Evolutionary conservation across 192 early-diverging fungal species (phyloP), one percentile per base, ranked within the genome.

Genomic region (Funneliformis geosporum): DNA sequence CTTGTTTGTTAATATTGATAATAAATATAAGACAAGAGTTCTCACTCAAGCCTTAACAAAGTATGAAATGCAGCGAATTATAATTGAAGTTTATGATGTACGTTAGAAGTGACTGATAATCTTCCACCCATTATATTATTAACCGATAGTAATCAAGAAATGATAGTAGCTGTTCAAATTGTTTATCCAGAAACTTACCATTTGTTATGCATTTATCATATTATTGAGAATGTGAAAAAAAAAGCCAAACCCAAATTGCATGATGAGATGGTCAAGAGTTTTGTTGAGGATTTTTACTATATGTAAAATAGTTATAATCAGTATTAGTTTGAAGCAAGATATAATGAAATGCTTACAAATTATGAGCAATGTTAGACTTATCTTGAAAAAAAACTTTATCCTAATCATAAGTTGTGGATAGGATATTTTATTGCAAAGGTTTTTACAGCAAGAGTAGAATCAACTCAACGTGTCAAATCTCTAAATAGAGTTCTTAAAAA

Each of bases 1-100:
- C 43, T 43, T 43, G 8, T 14, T 73, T 25, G 38, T 78, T 42
- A 3, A 72, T 47, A 28, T 79, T 73, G 87, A 79, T 82, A 38
- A 14, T 39, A 39, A 18, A 0, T 9, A 18, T 38, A 69, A 69
- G 3, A 69, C 18, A 38, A 69, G 10, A 43, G 5, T 69, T 9
- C 38, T 85, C 73, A 73, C 81, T 7, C 55, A 75, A 18, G 50
- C 65, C 44, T 69, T 66, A n/a, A 44, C 70, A 0, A 75, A 60
- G 46, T 79, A 46, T 62, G 14, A 60, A 80, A 10, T 27, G 83
- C 21, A 55, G 73, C 1, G 3, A 43, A 8, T 43, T 43, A n/a
- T n/a, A n/a, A n/a, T n/a, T n/a, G n/a, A n/a, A n/a, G n/a, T n/a
- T n/a, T n/a, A n/a, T n/a, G n/a, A n/a, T n/a, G n/a, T n/a, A n/a